phyloP scores from a whole-genome alignment of 1,284 basidiomycete genomes.

The Termitomyces sp. region DNA sequence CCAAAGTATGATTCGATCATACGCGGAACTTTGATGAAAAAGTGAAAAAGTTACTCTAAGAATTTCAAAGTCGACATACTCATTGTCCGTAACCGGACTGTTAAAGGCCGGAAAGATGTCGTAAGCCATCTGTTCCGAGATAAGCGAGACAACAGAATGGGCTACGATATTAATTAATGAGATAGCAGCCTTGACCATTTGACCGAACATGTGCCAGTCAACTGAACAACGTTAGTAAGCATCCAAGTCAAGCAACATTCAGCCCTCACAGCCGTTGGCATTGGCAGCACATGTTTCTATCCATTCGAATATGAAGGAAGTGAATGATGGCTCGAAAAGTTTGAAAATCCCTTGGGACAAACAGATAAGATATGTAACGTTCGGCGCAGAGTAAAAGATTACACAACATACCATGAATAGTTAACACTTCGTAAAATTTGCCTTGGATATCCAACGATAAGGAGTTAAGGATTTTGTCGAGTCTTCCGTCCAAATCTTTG shows the following conservation, averaged over 20 bases:
- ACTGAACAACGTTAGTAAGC: conserved; percentile 25
- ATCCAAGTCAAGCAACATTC: conserved; percentile 2
- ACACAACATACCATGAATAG: conserved; percentile 40
- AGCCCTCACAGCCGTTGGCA: conserved; percentile 44
- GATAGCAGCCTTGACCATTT: conserved; percentile 38
- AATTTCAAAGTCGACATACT: conserved; percentile 9
- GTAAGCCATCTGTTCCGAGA: conserved; percentile 21
- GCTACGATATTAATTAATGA: conserved; percentile 36
- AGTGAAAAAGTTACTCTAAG: not conserved
- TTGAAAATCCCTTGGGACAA: conserved; percentile 40
- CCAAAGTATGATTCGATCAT: conserved; percentile 39
- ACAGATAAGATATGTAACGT: not conserved
- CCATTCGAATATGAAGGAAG: conserved; percentile 47
- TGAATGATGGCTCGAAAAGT: conserved; percentile 42
- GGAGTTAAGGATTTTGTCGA: conserved; percentile 35
- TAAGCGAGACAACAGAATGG: conserved; percentile 26
- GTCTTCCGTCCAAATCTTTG: conserved; percentile 51
- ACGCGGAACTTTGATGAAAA: conserved; percentile 28
- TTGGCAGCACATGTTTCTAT: conserved; percentile 45
- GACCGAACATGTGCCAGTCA: conserved; percentile 53
- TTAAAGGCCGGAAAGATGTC: conserved; percentile 24
- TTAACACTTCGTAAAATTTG: conserved; percentile 41
- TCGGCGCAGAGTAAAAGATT: conserved; percentile 1
- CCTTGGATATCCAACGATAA: conserved; percentile 53
- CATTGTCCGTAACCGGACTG: conserved; percentile 12